phyloP scores from a whole-genome alignment of 2,329 filamentous ascomycete species.

The Lachnellula occidentalis region DNA sequence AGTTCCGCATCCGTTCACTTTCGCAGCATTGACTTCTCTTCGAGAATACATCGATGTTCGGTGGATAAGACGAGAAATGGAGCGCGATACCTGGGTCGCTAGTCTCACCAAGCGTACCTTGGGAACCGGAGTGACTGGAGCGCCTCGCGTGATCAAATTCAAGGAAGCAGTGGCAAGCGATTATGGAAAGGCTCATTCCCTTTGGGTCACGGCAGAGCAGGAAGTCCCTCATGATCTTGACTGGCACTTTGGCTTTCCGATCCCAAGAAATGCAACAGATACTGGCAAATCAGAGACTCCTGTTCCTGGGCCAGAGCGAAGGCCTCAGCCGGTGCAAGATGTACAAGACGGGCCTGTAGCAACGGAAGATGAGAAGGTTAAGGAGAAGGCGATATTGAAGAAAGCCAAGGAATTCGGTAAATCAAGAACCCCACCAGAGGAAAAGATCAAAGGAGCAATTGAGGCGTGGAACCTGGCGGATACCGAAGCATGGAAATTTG shows the following conservation, averaged over 20 bases:
- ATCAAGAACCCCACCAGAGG: slow-evolving; percentile 39
- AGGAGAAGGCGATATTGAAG: slow-evolving; percentile 51
- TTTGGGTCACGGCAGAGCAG: slow-evolving; percentile 77
- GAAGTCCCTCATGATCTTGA: slow-evolving; percentile 61
- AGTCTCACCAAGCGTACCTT: slow-evolving; percentile 66
- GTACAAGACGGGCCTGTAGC: slow-evolving; percentile 45
- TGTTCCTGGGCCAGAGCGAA: slow-evolving; percentile 51
- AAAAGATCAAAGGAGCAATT: slow-evolving; percentile 47
- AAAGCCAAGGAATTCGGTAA: slow-evolving; percentile 45
- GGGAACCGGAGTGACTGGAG: slow-evolving; percentile 55
- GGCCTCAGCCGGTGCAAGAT: slow-evolving; percentile 45
- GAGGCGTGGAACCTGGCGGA: slow-evolving; percentile 67
- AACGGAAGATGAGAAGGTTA: slow-evolving; percentile 45
- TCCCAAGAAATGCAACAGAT: slow-evolving; percentile 54
- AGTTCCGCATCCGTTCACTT: slow-evolving; percentile 87
- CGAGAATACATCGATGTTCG: slow-evolving; percentile 54
- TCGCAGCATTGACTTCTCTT: slow-evolving; percentile 61
- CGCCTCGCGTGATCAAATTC: slow-evolving; percentile 63
- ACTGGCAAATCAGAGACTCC: slow-evolving; percentile 52
- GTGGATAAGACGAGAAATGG: slow-evolving; percentile 62
- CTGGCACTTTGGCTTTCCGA: slow-evolving; percentile 83
- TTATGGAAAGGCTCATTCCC: slow-evolving; percentile 54
- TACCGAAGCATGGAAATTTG: slow-evolving; percentile 72
- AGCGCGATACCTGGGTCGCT: slow-evolving; percentile 74
- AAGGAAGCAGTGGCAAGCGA: slow-evolving; percentile 77